Conservation (phyloP, 345 rosid species). For the Sonneratia caseolaris region DNA sequence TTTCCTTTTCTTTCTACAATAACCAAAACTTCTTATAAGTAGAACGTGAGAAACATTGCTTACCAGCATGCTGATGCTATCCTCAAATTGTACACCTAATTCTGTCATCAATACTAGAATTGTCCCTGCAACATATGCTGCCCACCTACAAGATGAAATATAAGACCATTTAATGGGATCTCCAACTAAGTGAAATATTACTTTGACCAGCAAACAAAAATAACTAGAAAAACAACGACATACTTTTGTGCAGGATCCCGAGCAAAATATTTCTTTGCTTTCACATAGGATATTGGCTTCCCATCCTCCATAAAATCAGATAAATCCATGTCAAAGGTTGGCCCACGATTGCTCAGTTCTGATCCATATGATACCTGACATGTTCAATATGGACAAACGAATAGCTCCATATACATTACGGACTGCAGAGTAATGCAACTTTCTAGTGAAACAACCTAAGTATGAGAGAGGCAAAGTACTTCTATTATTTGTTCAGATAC, state of each 20-base stretch:
- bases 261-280: slow-evolving; percentile 70
- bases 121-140: slow-evolving; percentile 95
- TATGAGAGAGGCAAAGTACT: background rate
- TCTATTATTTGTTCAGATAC: background rate
- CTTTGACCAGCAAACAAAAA: slow-evolving; percentile 2
- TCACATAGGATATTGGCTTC: slow-evolving; percentile 75
- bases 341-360: slow-evolving; percentile 92
- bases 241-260: slow-evolving; percentile 95
- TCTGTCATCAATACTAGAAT: slow-evolving; percentile 95
- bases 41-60: background rate
- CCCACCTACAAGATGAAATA: slow-evolving; percentile 62
- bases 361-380: slow-evolving; percentile 95
- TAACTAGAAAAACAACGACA: slow-evolving; percentile 11
- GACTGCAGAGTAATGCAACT: background rate
- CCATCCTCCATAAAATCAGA: slow-evolving; percentile 89
- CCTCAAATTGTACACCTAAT: slow-evolving; percentile 70
- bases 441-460: background rate
- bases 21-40: background rate
- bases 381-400: background rate
- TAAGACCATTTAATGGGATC: background rate
- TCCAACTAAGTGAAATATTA: background rate
- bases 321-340: slow-evolving; percentile 99
- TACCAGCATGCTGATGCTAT: slow-evolving; percentile 94
- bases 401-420: background rate
- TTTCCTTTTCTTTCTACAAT: too few species aligned